A percentile compares a stretch with the other conserved stretches of the same genome.
Evolutionary conservation across 768 basidiomycete species (phyloP).

Genomic region (Suillus alpinus): DNA sequence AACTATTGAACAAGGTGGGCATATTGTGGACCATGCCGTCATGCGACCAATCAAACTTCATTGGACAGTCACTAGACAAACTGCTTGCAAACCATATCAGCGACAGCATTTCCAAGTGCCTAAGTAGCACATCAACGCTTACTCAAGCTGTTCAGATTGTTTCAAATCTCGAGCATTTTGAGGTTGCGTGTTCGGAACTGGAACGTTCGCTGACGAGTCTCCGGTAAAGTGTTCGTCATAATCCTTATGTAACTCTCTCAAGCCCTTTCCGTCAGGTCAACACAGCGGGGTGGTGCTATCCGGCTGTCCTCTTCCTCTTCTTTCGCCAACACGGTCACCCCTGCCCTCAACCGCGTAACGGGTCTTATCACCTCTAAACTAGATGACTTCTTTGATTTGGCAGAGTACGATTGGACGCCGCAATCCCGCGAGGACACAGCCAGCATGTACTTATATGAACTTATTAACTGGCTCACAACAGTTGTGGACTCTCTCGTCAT

Average conservation of each 20-base stretch:
- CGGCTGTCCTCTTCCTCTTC: conserved; percentile 59
- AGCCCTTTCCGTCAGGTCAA: conserved; percentile 49
- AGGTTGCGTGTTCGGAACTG: conserved; percentile 78
- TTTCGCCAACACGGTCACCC: conserved; percentile 66
- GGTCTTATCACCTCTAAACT: conserved; percentile 86
- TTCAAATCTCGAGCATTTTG: conserved; percentile 90
- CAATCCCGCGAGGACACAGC: conserved; percentile 67
- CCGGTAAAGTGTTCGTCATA: conserved; percentile 44
- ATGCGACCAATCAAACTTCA: neutral
- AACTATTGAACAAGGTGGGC: conserved; percentile 79
- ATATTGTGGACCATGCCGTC: neutral
- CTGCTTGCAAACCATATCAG: conserved; percentile 77
- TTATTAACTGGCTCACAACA: conserved; percentile 94
- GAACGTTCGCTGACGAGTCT: conserved; percentile 82
- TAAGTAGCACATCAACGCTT: conserved; percentile 72
- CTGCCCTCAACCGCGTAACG: conserved; percentile 74
- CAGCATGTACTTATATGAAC: conserved; percentile 92
- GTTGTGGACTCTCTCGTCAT: conserved; percentile 89
- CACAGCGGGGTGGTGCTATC: conserved; percentile 81
- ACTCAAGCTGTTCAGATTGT: conserved; percentile 93
- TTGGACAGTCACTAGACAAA: conserved; percentile 74
- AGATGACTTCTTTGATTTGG: conserved; percentile 92
- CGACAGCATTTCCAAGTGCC: conserved; percentile 70
- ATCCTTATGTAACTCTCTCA: neutral
- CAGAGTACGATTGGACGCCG: conserved; percentile 94